Conservation (phyloP, 306 rosid genomes). For the Casuarina equisetifolia region DNA sequence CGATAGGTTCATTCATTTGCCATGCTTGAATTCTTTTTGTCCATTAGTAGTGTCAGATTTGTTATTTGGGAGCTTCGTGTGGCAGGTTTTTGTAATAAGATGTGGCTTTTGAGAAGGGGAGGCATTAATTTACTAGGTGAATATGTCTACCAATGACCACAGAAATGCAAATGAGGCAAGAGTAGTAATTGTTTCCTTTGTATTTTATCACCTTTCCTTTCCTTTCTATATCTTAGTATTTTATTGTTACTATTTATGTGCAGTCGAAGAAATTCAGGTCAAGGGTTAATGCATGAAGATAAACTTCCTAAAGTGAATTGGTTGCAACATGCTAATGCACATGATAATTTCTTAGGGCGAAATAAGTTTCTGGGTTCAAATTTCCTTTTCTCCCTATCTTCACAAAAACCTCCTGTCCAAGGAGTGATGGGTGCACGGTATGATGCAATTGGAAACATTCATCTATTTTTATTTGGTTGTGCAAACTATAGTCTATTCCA, state of each 20-base stretch:
- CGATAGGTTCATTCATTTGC: not conserved
- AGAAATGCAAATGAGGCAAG: constrained; percentile 42
- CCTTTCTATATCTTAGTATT: not conserved
- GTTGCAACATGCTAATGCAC: constrained; percentile 63
- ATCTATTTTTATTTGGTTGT: constrained; percentile 1
- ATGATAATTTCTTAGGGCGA: constrained; percentile 67
- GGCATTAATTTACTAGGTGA: not conserved
- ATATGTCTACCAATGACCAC: constrained; percentile 24
- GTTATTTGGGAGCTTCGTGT: constrained; percentile 4
- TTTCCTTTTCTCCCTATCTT: constrained; percentile 58
- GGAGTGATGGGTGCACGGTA: constrained; percentile 40
- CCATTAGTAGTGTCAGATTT: not conserved
- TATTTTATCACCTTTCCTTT: not conserved
- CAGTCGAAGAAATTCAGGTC: constrained; percentile 39
- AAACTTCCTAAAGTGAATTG: constrained; percentile 55
- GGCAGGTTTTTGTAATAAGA: constrained; percentile 10
- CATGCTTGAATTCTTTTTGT: not conserved
- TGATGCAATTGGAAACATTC: constrained; percentile 2
- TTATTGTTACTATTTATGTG: constrained; percentile 9
- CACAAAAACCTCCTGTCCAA: constrained; percentile 49
- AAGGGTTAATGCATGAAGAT: constrained; percentile 26
- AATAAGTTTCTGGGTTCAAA: constrained; percentile 54
- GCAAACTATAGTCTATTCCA: not conserved
- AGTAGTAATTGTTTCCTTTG: constrained; percentile 16
- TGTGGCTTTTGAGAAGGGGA: constrained; percentile 17